A percentile compares a stretch with the other conserved stretches of the same genome.
phyloP scores from a whole-genome alignment of 305 asterid genomes.

The Fraxinus floribunda region DNA sequence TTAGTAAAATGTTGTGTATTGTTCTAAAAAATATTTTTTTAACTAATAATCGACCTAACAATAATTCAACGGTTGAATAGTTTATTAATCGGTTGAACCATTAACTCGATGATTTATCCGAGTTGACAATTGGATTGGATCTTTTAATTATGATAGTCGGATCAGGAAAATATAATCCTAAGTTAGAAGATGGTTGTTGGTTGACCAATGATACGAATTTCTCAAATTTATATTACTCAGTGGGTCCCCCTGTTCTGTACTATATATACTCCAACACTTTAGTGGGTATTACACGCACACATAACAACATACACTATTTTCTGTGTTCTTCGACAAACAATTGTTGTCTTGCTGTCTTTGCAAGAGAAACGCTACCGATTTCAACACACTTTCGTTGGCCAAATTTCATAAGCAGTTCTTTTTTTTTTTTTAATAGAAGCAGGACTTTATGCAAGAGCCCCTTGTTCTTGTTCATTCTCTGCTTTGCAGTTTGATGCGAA shows the following conservation, averaged over 20 bases:
- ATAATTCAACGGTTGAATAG: too few species aligned
- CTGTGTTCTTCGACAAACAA: constrained; percentile 1
- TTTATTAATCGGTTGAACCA: too few species aligned
- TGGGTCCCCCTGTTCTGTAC: constrained; percentile 19
- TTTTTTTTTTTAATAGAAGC: constrained; percentile 1
- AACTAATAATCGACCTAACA: too few species aligned
- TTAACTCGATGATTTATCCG: too few species aligned
- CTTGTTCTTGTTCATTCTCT: constrained; percentile 6
- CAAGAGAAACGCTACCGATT: constrained; percentile 31
- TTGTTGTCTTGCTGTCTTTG: constrained; percentile 10
- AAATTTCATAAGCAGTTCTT: neutral
- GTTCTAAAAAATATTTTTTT: too few species aligned
- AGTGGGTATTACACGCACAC: neutral
- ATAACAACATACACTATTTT: constrained; percentile 7
- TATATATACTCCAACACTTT: constrained; percentile 6
- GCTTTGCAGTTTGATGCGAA: constrained; percentile 29
- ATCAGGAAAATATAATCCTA: neutral
- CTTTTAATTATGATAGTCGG: neutral
- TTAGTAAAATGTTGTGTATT: too few species aligned
- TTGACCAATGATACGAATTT: neutral
- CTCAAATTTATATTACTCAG: neutral
- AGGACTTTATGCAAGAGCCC: neutral
- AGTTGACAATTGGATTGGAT: too few species aligned
- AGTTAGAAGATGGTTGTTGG: neutral
- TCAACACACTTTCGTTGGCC: constrained; percentile 1